Percentiles rank a stretch among this genome's conserved stretches.
These are phyloP conservation scores for Kurtzmaniella fragi DNA, from an alignment of 805 yeast species.

Conservation along the genomic window DNA sequence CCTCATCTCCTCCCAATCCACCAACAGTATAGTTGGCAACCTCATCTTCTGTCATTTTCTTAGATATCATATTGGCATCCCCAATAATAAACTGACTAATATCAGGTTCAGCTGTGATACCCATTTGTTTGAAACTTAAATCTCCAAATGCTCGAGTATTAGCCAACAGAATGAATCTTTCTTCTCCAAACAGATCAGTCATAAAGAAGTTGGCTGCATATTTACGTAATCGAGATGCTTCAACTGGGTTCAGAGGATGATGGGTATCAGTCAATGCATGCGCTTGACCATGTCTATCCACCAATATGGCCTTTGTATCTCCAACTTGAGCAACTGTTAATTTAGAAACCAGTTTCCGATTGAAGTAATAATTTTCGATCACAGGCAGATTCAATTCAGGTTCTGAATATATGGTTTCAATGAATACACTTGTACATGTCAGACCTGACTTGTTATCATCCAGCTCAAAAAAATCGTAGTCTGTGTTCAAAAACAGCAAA, in stretches of 20 bases:
- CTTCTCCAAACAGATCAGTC: slow-evolving; percentile 93
- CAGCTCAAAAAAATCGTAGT: slow-evolving; percentile 48
- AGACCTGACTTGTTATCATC: slow-evolving; percentile 52
- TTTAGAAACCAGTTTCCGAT: slow-evolving; percentile 59
- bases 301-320: slow-evolving; percentile 82
- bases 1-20: slow-evolving; percentile 76
- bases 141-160: slow-evolving; percentile 96
- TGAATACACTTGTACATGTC: slow-evolving; percentile 62
- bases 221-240: slow-evolving; percentile 63
- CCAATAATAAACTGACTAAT: slow-evolving; percentile 67
- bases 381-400: slow-evolving; percentile 23
- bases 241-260: slow-evolving; percentile 82
- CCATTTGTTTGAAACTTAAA: slow-evolving; percentile 68
- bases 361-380: slow-evolving; percentile 48
- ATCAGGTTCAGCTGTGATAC: slow-evolving; percentile 92
- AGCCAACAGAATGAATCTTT: slow-evolving; percentile 75
- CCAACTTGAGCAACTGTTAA: slow-evolving; percentile 87
- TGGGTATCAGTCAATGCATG: slow-evolving; percentile 75
- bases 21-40: slow-evolving; percentile 30
- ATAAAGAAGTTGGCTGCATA: slow-evolving; percentile 57
- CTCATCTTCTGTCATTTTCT: slow-evolving; percentile 33
- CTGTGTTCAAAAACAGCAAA: slow-evolving; percentile 60
- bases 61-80: slow-evolving; percentile 31
- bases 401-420: slow-evolving; percentile 44
- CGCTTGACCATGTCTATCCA: slow-evolving; percentile 76